Percentiles rank a stretch among this genome's conserved stretches.
phyloP scores from a whole-genome alignment of 1,139 yeast species.

The Geotrichum klebahnii region DNA sequence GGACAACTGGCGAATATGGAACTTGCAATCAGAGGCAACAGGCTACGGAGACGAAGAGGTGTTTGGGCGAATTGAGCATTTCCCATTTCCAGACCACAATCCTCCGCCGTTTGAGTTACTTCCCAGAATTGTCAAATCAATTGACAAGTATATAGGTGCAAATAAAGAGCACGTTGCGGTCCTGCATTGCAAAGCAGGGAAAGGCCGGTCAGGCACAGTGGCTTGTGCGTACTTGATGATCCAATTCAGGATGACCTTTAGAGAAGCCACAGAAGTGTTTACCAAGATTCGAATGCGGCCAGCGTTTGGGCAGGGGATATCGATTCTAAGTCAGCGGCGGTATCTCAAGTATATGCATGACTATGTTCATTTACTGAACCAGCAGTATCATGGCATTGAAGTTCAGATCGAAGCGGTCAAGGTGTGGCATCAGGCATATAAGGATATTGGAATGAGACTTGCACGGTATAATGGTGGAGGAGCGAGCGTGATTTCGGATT shows the following conservation, averaged over 20 bases:
- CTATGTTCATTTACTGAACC: conserved; percentile 32
- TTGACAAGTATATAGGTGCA: conserved; percentile 44
- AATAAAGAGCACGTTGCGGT: conserved; percentile 52
- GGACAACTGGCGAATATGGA: conserved; percentile 68
- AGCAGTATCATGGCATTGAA: conserved; percentile 25
- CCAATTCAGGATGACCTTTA: conserved; percentile 38
- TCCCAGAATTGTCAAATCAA: conserved; percentile 44
- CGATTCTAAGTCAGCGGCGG: conserved; percentile 65
- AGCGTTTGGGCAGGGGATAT: conserved; percentile 62
- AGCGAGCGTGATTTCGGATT: conserved; percentile 24
- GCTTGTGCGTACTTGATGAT: conserved; percentile 68
- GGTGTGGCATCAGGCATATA: conserved; percentile 31
- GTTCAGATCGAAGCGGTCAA: conserved; percentile 32
- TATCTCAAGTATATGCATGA: conserved; percentile 59
- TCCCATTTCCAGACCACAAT: conserved; percentile 71
- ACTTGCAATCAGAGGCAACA: conserved; percentile 58
- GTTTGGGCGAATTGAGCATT: conserved; percentile 40
- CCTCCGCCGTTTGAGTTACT: conserved; percentile 63
- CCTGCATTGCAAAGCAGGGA: conserved; percentile 87
- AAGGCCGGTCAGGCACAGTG: conserved; percentile 82
- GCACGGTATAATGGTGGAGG: conserved; percentile 28
- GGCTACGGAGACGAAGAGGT: conserved; percentile 47
- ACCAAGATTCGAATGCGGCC: conserved; percentile 56
- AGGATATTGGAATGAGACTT: conserved; percentile 32
- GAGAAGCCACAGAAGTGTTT: conserved; percentile 51